phyloP scores from a whole-genome alignment of 208 protist genomes.

The Trypanosoma caninum region DNA sequence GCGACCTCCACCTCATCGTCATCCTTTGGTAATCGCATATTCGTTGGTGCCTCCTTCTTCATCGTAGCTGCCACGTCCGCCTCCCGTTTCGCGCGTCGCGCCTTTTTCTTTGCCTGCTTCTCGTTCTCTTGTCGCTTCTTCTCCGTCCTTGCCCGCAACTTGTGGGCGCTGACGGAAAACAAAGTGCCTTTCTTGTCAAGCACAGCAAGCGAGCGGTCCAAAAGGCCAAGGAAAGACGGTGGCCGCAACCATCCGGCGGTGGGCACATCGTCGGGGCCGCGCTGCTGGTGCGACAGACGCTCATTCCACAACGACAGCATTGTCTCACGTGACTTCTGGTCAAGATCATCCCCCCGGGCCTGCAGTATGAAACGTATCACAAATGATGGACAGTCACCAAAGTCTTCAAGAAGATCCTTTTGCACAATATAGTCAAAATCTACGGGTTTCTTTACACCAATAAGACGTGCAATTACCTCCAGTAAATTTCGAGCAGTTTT shows the following conservation, averaged over 20 bases:
- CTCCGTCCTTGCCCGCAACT: conserved; percentile 52
- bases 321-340: conserved; percentile 45
- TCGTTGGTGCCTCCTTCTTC: neutral
- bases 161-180: conserved; percentile 69
- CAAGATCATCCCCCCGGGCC: conserved; percentile 53
- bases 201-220: conserved; percentile 68
- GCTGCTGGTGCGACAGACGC: conserved; percentile 66
- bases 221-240: conserved; percentile 58
- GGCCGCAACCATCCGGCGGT: conserved; percentile 58
- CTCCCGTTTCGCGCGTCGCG: conserved; percentile 26
- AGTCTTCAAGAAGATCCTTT: conserved; percentile 72
- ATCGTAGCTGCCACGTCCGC: conserved; percentile 29
- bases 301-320: conserved; percentile 73
- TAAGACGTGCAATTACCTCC: conserved; percentile 53
- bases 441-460: conserved; percentile 56
- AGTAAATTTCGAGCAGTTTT: conserved; percentile 53
- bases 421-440: conserved; percentile 78
- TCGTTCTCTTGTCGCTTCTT: conserved; percentile 38
- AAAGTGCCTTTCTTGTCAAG: conserved; percentile 53
- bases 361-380: conserved; percentile 70
- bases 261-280: conserved; percentile 62
- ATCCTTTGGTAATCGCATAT: neutral
- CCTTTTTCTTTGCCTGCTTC: conserved; percentile 46
- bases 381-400: conserved; percentile 86
- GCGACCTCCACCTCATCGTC: conserved; percentile 54